phyloP scores from a whole-genome alignment of 805 yeast genomes.

The Candida piceae region DNA sequence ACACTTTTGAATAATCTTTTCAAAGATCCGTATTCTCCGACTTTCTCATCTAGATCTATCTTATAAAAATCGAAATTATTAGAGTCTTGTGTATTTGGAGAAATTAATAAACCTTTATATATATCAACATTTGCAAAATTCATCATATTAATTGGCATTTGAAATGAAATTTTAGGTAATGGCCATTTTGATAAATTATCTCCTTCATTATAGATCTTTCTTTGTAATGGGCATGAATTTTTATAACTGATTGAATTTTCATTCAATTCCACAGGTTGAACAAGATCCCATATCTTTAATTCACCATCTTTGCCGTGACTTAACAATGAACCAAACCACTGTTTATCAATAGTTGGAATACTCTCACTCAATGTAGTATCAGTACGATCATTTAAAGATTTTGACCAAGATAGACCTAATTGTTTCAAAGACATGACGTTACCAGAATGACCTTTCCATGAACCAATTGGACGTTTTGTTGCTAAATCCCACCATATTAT shows the following conservation, averaged over 20 bases:
- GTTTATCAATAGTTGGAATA: constrained; percentile 22
- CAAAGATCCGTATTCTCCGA: constrained; percentile 10
- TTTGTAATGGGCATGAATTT: constrained; percentile 13
- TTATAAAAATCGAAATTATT: constrained; percentile 58
- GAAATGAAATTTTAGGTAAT: constrained; percentile 29
- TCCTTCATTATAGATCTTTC: constrained; percentile 13
- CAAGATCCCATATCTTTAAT: constrained; percentile 41
- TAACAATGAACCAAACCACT: constrained; percentile 38
- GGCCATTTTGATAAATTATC: constrained; percentile 17
- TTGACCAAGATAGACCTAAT: constrained; percentile 32
- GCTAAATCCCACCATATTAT: constrained; percentile 60
- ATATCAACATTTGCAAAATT: constrained; percentile 66
- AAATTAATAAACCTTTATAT: constrained; percentile 29
- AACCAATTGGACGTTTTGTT: constrained; percentile 48
- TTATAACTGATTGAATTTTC: constrained; percentile 12
- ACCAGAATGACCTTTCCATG: constrained; percentile 57
- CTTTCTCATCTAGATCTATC: constrained; percentile 11
- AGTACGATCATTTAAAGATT: constrained; percentile 3
- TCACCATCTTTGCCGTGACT: constrained; percentile 69
- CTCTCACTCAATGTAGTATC: constrained; percentile 1
- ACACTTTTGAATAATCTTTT: too few species aligned
- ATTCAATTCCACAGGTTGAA: constrained; percentile 14
- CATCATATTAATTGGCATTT: constrained; percentile 66
- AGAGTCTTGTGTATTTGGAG: constrained; percentile 64
- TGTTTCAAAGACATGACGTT: constrained; percentile 47